Conservation (phyloP, 345 rosid species). For the Acer negundo region DNA sequence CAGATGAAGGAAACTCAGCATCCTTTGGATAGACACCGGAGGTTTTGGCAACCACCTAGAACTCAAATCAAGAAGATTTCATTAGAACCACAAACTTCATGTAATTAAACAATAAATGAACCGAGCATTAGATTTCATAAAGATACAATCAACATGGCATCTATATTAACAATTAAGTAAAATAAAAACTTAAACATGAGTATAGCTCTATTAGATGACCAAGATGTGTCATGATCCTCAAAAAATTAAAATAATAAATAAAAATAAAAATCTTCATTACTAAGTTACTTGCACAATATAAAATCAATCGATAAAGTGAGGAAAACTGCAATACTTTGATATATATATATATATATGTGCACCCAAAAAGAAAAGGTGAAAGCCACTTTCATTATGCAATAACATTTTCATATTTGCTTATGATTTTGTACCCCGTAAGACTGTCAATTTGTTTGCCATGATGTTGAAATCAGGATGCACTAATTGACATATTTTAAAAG, state of each 20-base stretch:
- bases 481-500: not conserved
- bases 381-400: not conserved
- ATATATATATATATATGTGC: not conserved
- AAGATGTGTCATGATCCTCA: not conserved
- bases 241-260: not conserved
- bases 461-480: not conserved
- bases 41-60: conserved; percentile 67
- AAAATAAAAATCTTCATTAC: not conserved
- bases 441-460: not conserved
- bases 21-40: conserved; percentile 74
- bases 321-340: not conserved
- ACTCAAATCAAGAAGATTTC: conserved; percentile 5
- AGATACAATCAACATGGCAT: conserved; percentile 7
- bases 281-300: not conserved
- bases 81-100: conserved; percentile 11
- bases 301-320: not conserved
- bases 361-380: not conserved
- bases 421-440: not conserved
- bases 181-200: not conserved
- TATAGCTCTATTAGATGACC: not conserved
- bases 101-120: conserved; percentile 13
- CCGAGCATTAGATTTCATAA: not conserved
- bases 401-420: conserved; percentile 1
- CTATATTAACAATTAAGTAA: not conserved
- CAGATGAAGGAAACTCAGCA: conserved; percentile 81